A percentile compares a stretch with the other conserved stretches of the same genome.
Conservation (phyloP, 345 rosid genomes). For the Moricandia moricandioides region DNA sequence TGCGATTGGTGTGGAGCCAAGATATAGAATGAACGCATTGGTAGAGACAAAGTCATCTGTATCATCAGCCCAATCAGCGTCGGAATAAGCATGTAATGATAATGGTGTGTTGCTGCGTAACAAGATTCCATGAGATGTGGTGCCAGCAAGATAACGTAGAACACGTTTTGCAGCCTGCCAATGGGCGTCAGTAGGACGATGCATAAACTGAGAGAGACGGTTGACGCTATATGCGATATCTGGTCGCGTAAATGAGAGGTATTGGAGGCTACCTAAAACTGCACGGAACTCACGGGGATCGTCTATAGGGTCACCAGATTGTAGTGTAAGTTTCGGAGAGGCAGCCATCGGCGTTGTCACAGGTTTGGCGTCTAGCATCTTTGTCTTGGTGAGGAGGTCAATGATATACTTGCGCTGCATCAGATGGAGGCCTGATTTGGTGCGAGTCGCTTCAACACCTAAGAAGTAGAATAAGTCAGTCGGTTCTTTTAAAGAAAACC, state of each 20-base stretch:
- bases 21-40: neutral
- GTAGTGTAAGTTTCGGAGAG: neutral
- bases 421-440: neutral
- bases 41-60: neutral
- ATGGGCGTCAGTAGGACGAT: neutral
- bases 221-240: neutral
- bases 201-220: neutral
- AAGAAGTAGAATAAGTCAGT: neutral
- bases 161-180: neutral
- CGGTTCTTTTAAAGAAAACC: neutral
- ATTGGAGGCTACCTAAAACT: neutral
- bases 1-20: neutral
- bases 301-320: neutral
- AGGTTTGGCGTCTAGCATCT: neutral
- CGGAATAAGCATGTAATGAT: neutral
- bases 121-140: neutral
- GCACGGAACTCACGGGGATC: neutral
- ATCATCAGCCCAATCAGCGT: neutral
- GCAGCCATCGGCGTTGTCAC: neutral
- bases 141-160: neutral
- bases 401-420: neutral
- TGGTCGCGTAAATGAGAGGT: neutral
- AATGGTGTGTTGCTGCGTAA: neutral
- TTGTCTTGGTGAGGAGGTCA: neutral
- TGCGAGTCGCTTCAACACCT: neutral